Conservation (phyloP, 345 rosid genomes). For the Acer yangbiense region DNA sequence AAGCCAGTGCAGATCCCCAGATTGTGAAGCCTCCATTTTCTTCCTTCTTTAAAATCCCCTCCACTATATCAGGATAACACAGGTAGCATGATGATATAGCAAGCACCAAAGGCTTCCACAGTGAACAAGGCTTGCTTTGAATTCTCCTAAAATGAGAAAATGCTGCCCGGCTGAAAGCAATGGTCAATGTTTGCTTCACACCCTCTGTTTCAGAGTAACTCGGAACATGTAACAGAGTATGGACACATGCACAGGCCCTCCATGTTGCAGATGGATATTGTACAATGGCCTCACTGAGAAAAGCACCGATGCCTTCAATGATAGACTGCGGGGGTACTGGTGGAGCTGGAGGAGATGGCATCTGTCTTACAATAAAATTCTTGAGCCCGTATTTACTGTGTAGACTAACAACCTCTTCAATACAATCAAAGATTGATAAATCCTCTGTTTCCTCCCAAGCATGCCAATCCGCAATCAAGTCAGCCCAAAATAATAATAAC, state of each 20-base stretch:
- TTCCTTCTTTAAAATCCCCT: slow-evolving; percentile 53
- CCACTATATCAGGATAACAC: slow-evolving; percentile 56
- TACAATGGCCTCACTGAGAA: slow-evolving; percentile 65
- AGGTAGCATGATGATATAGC: slow-evolving; percentile 79
- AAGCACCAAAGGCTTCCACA: slow-evolving; percentile 79
- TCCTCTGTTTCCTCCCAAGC: slow-evolving; percentile 95
- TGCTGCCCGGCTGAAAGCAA: slow-evolving; percentile 60
- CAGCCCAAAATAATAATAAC: slow-evolving; percentile 69
- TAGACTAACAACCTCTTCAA: slow-evolving; percentile 66
- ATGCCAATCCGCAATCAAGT: slow-evolving; percentile 77
- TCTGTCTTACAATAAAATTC: slow-evolving; percentile 46
- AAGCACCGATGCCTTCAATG: slow-evolving; percentile 70
- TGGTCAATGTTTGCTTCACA: slow-evolving; percentile 53
- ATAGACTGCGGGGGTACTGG: slow-evolving; percentile 68
- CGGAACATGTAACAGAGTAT: slow-evolving; percentile 67
- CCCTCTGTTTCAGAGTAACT: slow-evolving; percentile 60
- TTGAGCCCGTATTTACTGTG: slow-evolving; percentile 52
- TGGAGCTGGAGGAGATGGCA: slow-evolving; percentile 72
- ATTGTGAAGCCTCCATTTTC: slow-evolving; percentile 54
- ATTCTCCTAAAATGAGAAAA: slow-evolving; percentile 62
- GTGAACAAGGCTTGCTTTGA: slow-evolving; percentile 57
- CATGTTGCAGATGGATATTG: slow-evolving; percentile 77
- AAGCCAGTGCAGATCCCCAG: slow-evolving; percentile 73
- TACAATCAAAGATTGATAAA: slow-evolving; percentile 75
- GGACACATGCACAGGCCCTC: slow-evolving; percentile 82